Base-by-base conservation (phyloP, 345 rosid genomes). In the Arabis hirsuta region DNA sequence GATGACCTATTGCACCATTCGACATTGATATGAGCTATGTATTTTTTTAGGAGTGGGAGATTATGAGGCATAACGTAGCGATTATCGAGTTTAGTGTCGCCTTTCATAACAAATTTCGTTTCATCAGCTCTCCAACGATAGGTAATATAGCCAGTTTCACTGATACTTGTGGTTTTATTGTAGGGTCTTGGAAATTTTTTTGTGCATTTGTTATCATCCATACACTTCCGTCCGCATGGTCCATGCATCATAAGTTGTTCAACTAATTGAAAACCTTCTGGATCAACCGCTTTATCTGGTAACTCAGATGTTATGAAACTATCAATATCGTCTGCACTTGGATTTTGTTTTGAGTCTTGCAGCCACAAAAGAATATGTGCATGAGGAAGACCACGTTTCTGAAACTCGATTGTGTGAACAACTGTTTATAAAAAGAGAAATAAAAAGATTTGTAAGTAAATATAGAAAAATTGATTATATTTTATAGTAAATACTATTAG, bases 1-100 rank as follows among this genome's bases (percentile, higher is more conserved):
- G 22, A 3, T 22, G 72, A 39, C 4, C 44, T 29, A 32, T 16
- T 38, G 34, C 62, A 67, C 62, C 71, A 54, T 3, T 67, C 62
- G 7, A 52, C 50, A 13, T 67, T 67, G n/a, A 67, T 67, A 2
- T 51, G 62, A 2, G 50, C 50, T 12, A 38, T 24, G 19, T 22
- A 61, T 26, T 43, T 43, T 31, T 26, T 61, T 1, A 61, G 24
- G 2, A 43, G 52, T 9, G 6, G 1, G 8, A 43, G 65, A 7
- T 43, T 61, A 12, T 61, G 20, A 8, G 65, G 65, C 1, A 61
- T 9, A 0, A 61, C 52, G 5, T 43, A 7, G 4, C 38, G 41
- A 31, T 46, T 63, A 48, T 63, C 44, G 2, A 63, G 43, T 0
- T n/a, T 63, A 1, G 9, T 31, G 2, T 47, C 53, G 2, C 51